Conservation (phyloP, 306 rosid species). For the Sophora flavescens region DNA sequence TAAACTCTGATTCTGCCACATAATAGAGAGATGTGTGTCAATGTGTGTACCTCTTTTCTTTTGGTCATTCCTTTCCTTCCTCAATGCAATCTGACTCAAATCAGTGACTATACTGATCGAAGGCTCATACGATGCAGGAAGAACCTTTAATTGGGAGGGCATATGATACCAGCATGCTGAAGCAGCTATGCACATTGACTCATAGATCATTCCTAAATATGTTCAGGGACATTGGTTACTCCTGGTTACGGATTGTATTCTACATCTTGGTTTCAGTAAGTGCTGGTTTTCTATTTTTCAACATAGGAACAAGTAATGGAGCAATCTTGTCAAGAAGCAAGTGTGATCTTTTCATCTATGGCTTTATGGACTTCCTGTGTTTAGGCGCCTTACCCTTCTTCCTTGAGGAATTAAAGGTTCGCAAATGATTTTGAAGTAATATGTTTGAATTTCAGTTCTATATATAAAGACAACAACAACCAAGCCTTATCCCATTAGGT, state of each 20-base stretch:
- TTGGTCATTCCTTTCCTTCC: not conserved
- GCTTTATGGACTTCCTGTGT: constrained; percentile 78
- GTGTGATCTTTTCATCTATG: constrained; percentile 68
- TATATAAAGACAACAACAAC: no score
- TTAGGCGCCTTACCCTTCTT: constrained; percentile 82
- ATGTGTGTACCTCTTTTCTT: not conserved
- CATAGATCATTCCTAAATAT: constrained; percentile 71
- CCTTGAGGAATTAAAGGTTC: constrained; percentile 87
- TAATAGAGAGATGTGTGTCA: no score
- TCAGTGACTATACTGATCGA: constrained; percentile 4
- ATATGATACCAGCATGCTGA: constrained; percentile 63
- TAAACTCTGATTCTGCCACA: no score
- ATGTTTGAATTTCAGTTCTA: not conserved
- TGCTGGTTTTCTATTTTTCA: constrained; percentile 63
- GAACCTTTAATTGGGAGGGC: constrained; percentile 47
- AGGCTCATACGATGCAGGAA: constrained; percentile 50
- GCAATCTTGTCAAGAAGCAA: constrained; percentile 70
- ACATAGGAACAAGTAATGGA: constrained; percentile 56
- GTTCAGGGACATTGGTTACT: constrained; percentile 80
- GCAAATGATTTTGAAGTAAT: not conserved
- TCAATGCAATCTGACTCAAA: constrained; percentile 1
- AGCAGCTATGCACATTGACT: constrained; percentile 70
- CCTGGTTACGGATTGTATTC: constrained; percentile 70
- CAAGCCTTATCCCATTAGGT: no score
- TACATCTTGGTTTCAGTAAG: constrained; percentile 51